Evolutionary conservation across 768 basidiomycete genomes (phyloP).

Genomic region (Strobilomyces confusus): DNA sequence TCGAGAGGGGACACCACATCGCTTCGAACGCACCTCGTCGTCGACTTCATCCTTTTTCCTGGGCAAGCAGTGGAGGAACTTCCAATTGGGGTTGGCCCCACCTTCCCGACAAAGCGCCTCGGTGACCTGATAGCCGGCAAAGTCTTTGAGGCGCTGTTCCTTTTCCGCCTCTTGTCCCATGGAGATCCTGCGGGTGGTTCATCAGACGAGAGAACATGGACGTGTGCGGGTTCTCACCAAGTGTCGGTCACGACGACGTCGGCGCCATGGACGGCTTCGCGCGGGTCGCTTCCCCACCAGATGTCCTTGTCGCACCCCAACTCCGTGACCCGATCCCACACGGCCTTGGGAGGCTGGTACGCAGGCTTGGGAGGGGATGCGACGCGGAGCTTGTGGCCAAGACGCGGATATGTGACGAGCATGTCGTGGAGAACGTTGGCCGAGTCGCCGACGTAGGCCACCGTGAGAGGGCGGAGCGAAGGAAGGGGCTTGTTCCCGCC

Average conservation of each 20-base stretch:
- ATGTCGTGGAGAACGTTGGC: constrained; percentile 97
- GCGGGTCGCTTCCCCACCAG: constrained; percentile 73
- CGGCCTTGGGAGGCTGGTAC: constrained; percentile 66
- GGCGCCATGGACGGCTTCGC: constrained; percentile 83
- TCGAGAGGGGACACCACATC: neutral
- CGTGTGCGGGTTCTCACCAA: constrained; percentile 52
- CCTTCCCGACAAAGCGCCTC: constrained; percentile 78
- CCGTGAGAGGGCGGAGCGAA: constrained; percentile 70
- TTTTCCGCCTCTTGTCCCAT: constrained; percentile 99
- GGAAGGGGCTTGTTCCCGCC: constrained; percentile 36
- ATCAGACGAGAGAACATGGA: neutral
- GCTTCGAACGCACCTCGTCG: constrained; percentile 65
- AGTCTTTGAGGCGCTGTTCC: constrained; percentile 77
- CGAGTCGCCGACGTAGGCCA: constrained; percentile 92
- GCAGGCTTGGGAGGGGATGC: constrained; percentile 63
- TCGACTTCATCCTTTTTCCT: constrained; percentile 92
- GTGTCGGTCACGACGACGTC: constrained; percentile 98
- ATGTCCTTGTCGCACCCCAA: constrained; percentile 71
- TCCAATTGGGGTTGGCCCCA: constrained; percentile 83
- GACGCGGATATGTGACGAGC: constrained; percentile 89
- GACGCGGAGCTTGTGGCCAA: constrained; percentile 83
- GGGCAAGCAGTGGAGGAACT: constrained; percentile 95
- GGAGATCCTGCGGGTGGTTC: constrained; percentile 66
- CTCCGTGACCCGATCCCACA: constrained; percentile 79
- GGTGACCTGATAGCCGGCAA: constrained; percentile 92